Percentiles rank a stretch among this genome's conserved stretches.
Evolutionary conservation across 345 rosid genomes (phyloP).

Genomic region (Arabis alpina): DNA sequence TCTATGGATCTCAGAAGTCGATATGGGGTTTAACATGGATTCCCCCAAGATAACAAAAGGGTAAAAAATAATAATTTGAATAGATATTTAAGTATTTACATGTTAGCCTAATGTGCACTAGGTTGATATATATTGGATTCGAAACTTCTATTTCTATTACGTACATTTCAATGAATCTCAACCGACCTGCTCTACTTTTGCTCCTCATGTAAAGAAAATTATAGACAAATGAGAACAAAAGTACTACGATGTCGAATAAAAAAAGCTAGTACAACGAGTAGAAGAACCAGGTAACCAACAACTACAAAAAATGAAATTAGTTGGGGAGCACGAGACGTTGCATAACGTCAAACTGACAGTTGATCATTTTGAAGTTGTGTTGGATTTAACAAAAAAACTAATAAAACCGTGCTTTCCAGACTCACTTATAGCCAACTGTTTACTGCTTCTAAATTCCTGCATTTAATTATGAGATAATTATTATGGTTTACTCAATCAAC

Average conservation of each 20-base stretch:
- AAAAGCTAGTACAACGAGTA: background rate
- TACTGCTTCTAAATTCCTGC: slow-evolving; percentile 21
- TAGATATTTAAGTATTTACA: too few relatives aligned
- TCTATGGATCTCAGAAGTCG: too few relatives aligned
- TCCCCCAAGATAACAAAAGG: too few relatives aligned
- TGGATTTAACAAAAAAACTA: background rate
- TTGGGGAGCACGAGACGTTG: slow-evolving; percentile 32
- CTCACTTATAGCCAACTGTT: slow-evolving; percentile 35
- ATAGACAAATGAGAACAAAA: background rate
- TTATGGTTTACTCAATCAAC: too few relatives aligned
- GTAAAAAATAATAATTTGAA: too few relatives aligned
- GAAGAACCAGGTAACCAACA: background rate
- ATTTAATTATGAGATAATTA: too few relatives aligned
- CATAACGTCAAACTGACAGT: slow-evolving; percentile 38
- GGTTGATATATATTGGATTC: too few relatives aligned
- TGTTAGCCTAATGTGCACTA: too few relatives aligned
- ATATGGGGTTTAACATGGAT: too few relatives aligned
- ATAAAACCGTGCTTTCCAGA: slow-evolving; percentile 24
- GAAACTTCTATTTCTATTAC: slow-evolving; percentile 11
- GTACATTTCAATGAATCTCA: background rate
- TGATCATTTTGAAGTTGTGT: slow-evolving; percentile 37
- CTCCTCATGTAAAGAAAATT: background rate
- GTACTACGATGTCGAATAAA: background rate
- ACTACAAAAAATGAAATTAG: background rate
- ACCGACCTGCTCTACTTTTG: slow-evolving; percentile 6